Base-by-base conservation (phyloP, 345 rosid species). In the Lumnitzera littorea region DNA sequence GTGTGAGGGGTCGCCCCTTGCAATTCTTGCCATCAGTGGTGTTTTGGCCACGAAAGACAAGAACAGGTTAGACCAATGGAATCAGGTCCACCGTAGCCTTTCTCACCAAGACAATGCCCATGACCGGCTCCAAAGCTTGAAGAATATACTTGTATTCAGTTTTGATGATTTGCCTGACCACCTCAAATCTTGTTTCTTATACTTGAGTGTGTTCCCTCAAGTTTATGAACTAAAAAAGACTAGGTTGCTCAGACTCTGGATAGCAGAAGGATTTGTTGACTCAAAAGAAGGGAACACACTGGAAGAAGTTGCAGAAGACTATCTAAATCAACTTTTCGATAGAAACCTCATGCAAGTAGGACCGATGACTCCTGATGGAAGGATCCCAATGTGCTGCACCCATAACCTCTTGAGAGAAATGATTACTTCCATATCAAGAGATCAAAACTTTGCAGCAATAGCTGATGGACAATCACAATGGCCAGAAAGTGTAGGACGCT, bases 271-370 rank as follows among this genome's bases (percentile, higher is more conserved):
- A 48, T 71, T 74, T 43, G 70, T 72, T 10, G 62, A 63, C 58
- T 59, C 24, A 43, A 58, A 56, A 61, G 55, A 57, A 48, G 82
- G 74, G 8, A 69, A 48, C 66, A 56, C 70, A 24, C 27, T 17
- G 15, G 78, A 77, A 62, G 78, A 77, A 58, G 78, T 67, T 56
- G 81, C 70, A 11, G 70, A 73, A 47, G 70, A 46, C 24, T 78
- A 69, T 74, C 60, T 74, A 25, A 55, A 48, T 17, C 71, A 74
- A 61, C 71, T 78, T 51, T 16, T 72, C 12, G 15, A 57, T 46
- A 51, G 73, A 63, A 78, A 69, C 51, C 51, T 74, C 31, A 50
- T 78, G 20, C 74, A 66, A 54, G 60, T 54, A 14, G 67, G 17
- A 10, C 66, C 53, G 5, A 46, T 16, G 13, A 69, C 57, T 11